Evolutionary conservation across 306 rosid genomes (phyloP).

Genomic region (Cicer pinnatifidum): DNA sequence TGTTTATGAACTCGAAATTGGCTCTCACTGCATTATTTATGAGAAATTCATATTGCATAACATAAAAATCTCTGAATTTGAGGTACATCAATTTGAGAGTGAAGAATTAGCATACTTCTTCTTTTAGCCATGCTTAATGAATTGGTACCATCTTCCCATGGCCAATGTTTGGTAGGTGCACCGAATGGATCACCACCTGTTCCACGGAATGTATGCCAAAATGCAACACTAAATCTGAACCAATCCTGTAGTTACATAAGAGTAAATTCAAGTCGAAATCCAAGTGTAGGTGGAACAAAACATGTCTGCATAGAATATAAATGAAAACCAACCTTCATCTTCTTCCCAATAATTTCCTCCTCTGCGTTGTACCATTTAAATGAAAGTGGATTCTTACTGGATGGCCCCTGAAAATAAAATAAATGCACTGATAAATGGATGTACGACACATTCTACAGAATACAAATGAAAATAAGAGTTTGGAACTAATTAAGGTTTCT

Average conservation of each 20-base stretch:
- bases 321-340: constrained; percentile 79
- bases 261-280: constrained; percentile 39
- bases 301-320: constrained; percentile 6
- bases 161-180: constrained; percentile 86
- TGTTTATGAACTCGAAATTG: constrained; percentile 85
- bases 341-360: constrained; percentile 86
- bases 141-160: constrained; percentile 98
- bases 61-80: not conserved
- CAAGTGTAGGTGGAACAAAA: not conserved
- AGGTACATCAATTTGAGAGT: constrained; percentile 15
- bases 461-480: not conserved
- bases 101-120: constrained; percentile 66
- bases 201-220: constrained; percentile 99
- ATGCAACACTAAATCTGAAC: constrained; percentile 96
- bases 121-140: constrained; percentile 89
- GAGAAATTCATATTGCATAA: constrained; percentile 23
- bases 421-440: not conserved
- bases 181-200: constrained; percentile 92
- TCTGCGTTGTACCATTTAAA: constrained; percentile 88
- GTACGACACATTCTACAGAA: not conserved
- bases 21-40: constrained; percentile 72
- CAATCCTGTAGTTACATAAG: constrained; percentile 66
- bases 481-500: not conserved
- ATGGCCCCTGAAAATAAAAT: constrained; percentile 68
- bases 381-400: constrained; percentile 81